Evolutionary conservation across 2,329 filamentous ascomycete genomes (phyloP).

Genomic region (Claviceps pazoutovae): DNA sequence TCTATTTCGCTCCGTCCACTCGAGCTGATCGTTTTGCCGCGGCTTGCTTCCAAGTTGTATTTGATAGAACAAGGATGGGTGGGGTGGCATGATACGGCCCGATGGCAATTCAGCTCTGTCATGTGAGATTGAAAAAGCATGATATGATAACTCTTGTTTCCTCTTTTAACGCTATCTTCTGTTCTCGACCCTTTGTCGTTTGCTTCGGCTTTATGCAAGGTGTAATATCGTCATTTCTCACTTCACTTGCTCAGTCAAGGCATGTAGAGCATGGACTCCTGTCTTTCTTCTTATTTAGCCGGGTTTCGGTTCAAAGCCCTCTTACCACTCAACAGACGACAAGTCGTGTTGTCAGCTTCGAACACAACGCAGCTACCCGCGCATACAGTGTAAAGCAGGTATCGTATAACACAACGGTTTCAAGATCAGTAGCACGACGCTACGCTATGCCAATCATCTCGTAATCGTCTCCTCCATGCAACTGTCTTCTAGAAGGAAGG

Average conservation of each 20-base stretch:
- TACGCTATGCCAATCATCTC: constrained; percentile 3
- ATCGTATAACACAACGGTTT: constrained; percentile 3
- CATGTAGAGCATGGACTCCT: not conserved
- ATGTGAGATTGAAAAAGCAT: not conserved
- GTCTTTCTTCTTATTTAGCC: not conserved
- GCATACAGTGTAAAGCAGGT: not conserved
- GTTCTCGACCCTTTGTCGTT: not conserved
- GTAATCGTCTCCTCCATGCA: not conserved
- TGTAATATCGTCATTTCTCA: not conserved
- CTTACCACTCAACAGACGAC: not conserved
- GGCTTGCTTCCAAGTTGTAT: constrained; percentile 29
- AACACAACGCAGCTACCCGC: constrained; percentile 15
- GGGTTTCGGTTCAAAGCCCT: not conserved
- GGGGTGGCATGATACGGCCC: constrained; percentile 16
- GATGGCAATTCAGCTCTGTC: constrained; percentile 16
- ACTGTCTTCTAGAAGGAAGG: not conserved
- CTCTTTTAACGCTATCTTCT: not conserved
- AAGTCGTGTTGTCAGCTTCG: not conserved
- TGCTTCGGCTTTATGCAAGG: not conserved
- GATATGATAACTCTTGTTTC: too few species aligned
- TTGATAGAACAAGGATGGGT: constrained; percentile 26
- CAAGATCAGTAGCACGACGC: constrained; percentile 2
- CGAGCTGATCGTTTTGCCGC: constrained; percentile 33
- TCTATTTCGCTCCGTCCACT: constrained; percentile 43
- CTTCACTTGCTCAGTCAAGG: not conserved